A percentile compares a stretch with the other conserved stretches of the same genome.
phyloP scores from a whole-genome alignment of 768 basidiomycete genomes.

The Leccinum rimulosum region DNA sequence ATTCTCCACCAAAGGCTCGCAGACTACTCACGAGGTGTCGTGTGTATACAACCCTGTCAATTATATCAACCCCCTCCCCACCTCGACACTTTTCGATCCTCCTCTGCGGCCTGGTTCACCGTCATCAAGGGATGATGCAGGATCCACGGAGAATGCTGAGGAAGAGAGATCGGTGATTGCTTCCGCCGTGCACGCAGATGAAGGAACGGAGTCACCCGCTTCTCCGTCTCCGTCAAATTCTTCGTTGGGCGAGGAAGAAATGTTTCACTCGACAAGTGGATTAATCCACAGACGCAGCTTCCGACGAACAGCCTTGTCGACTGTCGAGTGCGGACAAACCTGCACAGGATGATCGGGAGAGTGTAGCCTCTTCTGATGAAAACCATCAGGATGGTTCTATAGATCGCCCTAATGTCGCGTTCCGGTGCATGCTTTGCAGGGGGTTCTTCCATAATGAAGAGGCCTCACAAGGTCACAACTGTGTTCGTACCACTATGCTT shows the following conservation, averaged over 20 bases:
- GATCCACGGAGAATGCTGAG: background rate
- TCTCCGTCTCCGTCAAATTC: slow-evolving; percentile 7
- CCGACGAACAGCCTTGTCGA: background rate
- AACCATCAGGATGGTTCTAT: background rate
- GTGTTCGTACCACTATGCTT: slow-evolving; percentile 9
- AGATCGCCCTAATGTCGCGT: background rate
- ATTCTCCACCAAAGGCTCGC: background rate
- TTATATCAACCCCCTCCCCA: background rate
- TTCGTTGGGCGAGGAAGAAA: slow-evolving; percentile 6
- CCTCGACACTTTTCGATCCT: background rate
- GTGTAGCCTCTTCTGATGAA: background rate
- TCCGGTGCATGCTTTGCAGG: slow-evolving; percentile 18
- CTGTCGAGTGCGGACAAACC: background rate
- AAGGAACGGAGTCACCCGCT: background rate
- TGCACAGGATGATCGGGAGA: background rate
- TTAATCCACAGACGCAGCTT: background rate
- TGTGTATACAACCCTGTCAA: slow-evolving; percentile 7
- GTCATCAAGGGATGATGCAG: background rate
- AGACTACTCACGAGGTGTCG: slow-evolving; percentile 6
- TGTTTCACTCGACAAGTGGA: slow-evolving; percentile 3
- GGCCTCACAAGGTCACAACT: slow-evolving; percentile 14
- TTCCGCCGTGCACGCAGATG: background rate
- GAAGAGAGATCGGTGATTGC: background rate
- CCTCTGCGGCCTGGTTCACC: background rate
- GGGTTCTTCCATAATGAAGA: slow-evolving; percentile 12